Evolutionary conservation across 805 yeast species (phyloP).

Genomic region (Tetrapisispora iriomotensis): DNA sequence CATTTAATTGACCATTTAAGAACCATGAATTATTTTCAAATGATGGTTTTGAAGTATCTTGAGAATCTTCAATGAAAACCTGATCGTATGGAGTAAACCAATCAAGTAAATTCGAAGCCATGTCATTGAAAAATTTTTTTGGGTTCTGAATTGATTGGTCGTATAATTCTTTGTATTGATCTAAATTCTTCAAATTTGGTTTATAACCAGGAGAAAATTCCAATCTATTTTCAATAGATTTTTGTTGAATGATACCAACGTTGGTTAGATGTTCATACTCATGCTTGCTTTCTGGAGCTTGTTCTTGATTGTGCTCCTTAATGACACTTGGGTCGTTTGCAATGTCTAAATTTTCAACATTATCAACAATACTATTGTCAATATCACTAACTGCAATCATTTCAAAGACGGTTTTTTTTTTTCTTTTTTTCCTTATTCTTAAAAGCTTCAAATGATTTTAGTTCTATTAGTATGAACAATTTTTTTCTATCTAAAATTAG

Average conservation of each 20-base stretch:
- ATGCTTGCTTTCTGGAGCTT: not conserved
- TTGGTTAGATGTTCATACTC: slow-evolving; percentile 25
- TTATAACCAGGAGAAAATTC: slow-evolving; percentile 22
- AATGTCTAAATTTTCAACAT: slow-evolving; percentile 1
- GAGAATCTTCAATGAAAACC: slow-evolving; percentile 33
- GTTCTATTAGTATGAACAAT: no score
- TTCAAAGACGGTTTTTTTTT: not conserved
- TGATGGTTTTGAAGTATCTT: slow-evolving; percentile 23
- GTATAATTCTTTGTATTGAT: slow-evolving; percentile 62
- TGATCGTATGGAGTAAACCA: slow-evolving; percentile 75
- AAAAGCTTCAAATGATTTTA: no score
- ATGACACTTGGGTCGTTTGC: not conserved
- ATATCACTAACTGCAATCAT: slow-evolving; percentile 3
- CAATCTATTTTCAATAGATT: slow-evolving; percentile 16
- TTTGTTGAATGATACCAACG: slow-evolving; percentile 17
- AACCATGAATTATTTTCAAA: slow-evolving; percentile 61
- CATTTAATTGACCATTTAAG: slow-evolving; percentile 69
- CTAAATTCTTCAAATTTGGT: slow-evolving; percentile 52
- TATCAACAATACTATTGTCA: slow-evolving; percentile 2
- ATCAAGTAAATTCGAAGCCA: slow-evolving; percentile 59
- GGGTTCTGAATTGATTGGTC: slow-evolving; percentile 72
- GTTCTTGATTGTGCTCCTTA: slow-evolving; percentile 1
- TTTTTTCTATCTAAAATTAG: no score
- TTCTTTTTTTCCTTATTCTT: not conserved
- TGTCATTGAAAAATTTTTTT: slow-evolving; percentile 64